Conservation (phyloP, 305 asterid species). For the Plantago coronopus region DNA sequence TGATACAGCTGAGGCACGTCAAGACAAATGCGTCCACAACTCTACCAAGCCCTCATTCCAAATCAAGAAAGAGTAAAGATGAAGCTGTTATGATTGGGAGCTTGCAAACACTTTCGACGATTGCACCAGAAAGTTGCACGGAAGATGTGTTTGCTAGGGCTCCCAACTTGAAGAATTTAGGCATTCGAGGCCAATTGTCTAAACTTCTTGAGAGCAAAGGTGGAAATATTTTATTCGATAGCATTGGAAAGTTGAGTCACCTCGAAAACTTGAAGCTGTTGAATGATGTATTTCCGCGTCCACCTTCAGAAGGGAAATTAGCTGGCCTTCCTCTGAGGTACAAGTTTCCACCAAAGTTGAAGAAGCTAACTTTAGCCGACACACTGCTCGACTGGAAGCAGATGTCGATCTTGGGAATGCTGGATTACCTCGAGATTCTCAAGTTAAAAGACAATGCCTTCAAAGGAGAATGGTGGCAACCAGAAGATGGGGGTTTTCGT, state of each 20-base stretch:
- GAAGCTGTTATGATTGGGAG: not conserved
- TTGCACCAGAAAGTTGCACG: conserved; percentile 21
- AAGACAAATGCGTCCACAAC: conserved; percentile 18
- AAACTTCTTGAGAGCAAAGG: not conserved
- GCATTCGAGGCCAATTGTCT: conserved; percentile 19
- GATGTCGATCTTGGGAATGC: conserved; percentile 19
- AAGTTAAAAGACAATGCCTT: conserved; percentile 25
- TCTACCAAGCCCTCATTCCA: conserved; percentile 12
- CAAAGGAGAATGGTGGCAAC: conserved; percentile 25
- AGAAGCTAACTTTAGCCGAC: conserved; percentile 23
- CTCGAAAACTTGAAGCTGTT: conserved; percentile 24
- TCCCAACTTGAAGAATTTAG: conserved; percentile 22
- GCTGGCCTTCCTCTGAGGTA: not conserved
- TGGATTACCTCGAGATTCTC: conserved; percentile 26
- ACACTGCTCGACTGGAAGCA: conserved; percentile 24
- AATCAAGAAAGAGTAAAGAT: conserved; percentile 3
- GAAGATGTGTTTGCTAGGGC: conserved; percentile 9
- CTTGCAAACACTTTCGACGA: conserved; percentile 21
- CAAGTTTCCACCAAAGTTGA: conserved; percentile 21
- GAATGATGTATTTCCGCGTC: conserved; percentile 8
- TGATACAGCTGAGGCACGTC: conserved; percentile 26
- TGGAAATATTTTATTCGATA: conserved; percentile 12
- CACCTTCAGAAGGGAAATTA: conserved; percentile 3
- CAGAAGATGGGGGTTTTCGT: conserved; percentile 23
- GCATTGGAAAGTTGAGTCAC: conserved; percentile 11